Evolutionary conservation across 2,329 filamentous ascomycete species (phyloP).

Genomic region (Blumeriella jaapii): DNA sequence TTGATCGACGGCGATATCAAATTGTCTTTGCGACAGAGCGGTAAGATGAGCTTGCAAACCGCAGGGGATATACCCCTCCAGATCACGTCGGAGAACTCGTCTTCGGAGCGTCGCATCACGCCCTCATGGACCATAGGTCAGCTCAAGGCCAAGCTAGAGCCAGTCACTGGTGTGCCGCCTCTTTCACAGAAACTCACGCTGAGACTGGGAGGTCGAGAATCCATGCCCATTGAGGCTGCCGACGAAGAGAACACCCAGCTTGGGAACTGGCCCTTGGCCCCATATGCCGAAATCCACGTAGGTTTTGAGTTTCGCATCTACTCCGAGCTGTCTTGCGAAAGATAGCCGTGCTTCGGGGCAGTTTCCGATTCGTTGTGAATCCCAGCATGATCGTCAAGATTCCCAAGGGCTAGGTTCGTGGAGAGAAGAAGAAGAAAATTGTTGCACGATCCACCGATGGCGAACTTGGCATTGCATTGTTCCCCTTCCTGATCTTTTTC

Average conservation of each 20-base stretch:
- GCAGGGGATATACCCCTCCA: constrained; percentile 67
- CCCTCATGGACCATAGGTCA: constrained; percentile 82
- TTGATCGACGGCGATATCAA: too few species aligned
- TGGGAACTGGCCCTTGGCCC: constrained; percentile 52
- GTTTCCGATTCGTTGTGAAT: neutral
- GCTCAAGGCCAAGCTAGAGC: constrained; percentile 79
- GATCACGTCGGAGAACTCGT: constrained; percentile 63
- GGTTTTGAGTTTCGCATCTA: constrained; percentile 31
- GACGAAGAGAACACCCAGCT: constrained; percentile 63
- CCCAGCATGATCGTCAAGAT: constrained; percentile 1
- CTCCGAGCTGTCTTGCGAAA: constrained; percentile 10
- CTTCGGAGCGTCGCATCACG: constrained; percentile 81
- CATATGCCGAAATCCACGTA: constrained; percentile 73
- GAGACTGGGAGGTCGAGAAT: constrained; percentile 48
- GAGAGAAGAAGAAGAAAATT: constrained; percentile 2
- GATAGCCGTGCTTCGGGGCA: constrained; percentile 4
- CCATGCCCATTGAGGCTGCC: constrained; percentile 52
- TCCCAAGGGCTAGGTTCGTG: constrained; percentile 5
- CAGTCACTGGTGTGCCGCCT: constrained; percentile 84
- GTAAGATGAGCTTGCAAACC: constrained; percentile 26
- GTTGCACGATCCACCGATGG: too few species aligned
- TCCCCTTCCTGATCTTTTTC: too few species aligned
- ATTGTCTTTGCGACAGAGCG: neutral
- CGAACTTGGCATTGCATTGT: too few species aligned
- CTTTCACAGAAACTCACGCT: constrained; percentile 64